These are phyloP conservation scores for Thalassiosira oceanica DNA, from an alignment of 352 stramenopile species.

Conservation along the genomic window DNA sequence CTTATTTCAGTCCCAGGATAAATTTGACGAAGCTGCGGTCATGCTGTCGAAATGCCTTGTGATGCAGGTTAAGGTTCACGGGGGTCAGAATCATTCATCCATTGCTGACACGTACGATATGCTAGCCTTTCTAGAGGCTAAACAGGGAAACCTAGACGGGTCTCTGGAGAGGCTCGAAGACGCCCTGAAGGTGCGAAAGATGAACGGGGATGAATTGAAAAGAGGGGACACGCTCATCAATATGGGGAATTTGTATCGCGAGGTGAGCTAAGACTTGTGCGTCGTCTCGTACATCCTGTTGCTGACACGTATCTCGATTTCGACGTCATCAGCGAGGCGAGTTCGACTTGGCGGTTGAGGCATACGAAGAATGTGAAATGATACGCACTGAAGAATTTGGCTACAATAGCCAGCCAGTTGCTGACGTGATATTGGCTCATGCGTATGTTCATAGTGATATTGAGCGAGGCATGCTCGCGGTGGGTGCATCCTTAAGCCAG, in stretches of 20 bases:
- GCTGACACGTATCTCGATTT: too few species aligned
- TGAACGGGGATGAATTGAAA: constrained; percentile 49
- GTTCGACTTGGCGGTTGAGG: constrained; percentile 53
- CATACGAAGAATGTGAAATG: constrained; percentile 66
- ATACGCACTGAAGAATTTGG: constrained; percentile 60
- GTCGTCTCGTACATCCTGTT: too few species aligned
- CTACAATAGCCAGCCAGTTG: constrained; percentile 54
- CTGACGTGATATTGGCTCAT: constrained; percentile 64
- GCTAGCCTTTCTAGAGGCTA: constrained; percentile 67
- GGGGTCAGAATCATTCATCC: constrained; percentile 48
- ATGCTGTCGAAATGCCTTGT: constrained; percentile 58
- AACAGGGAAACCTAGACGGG: constrained; percentile 53
- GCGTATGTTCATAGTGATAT: constrained; percentile 66
- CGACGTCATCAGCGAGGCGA: too few species aligned
- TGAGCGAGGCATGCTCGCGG: too few species aligned
- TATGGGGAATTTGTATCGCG: constrained; percentile 72
- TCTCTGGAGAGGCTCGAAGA: constrained; percentile 51
- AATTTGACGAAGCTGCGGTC: constrained; percentile 45
- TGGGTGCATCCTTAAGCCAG: too few species aligned
- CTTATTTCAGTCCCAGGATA: constrained; percentile 46
- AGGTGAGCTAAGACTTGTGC: too few species aligned
- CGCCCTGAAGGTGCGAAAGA: constrained; percentile 53
- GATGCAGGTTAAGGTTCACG: constrained; percentile 53
- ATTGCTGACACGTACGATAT: constrained; percentile 65
- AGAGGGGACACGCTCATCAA: constrained; percentile 70